A percentile compares a stretch with the other conserved stretches of the same genome.
Evolutionary conservation across 148 eudicot genomes (phyloP).

Genomic region (Nyssa sinensis): DNA sequence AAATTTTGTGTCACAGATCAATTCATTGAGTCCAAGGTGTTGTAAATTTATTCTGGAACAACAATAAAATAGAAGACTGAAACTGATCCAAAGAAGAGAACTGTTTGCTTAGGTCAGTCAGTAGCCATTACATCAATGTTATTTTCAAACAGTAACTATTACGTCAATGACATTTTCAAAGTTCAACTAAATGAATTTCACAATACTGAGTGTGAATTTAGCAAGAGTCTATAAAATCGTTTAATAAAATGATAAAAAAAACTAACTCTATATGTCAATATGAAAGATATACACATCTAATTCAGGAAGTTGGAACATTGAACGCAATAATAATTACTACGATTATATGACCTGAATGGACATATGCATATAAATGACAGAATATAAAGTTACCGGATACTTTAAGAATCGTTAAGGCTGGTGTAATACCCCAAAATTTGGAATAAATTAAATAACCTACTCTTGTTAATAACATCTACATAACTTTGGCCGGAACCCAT

Average conservation of each 20-base stretch:
- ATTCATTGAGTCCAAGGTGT: too few species aligned
- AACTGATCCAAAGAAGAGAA: background rate
- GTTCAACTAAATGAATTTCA: slow-evolving; percentile 1
- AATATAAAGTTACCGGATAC: background rate
- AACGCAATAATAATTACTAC: too few species aligned
- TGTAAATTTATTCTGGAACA: background rate
- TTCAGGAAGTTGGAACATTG: too few species aligned
- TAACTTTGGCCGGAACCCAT: too few species aligned
- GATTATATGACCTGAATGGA: too few species aligned
- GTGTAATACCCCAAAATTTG: too few species aligned
- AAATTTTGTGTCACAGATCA: too few species aligned
- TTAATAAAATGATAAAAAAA: slow-evolving; percentile 3
- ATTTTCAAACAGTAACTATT: slow-evolving; percentile 1
- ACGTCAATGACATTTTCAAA: too few species aligned
- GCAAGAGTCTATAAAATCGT: background rate
- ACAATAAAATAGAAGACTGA: background rate
- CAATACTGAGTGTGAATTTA: background rate
- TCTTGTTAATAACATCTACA: too few species aligned
- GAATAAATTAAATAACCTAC: too few species aligned
- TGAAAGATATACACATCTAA: background rate
- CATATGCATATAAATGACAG: background rate
- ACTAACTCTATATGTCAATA: background rate
- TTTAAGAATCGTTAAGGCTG: background rate
- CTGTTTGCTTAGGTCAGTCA: background rate
- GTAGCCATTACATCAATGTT: too few species aligned